Evolutionary conservation across 2,329 filamentous ascomycete genomes (phyloP), one percentile per base, ranked within the genome.

Genomic region (Colletotrichum higginsianum): DNA sequence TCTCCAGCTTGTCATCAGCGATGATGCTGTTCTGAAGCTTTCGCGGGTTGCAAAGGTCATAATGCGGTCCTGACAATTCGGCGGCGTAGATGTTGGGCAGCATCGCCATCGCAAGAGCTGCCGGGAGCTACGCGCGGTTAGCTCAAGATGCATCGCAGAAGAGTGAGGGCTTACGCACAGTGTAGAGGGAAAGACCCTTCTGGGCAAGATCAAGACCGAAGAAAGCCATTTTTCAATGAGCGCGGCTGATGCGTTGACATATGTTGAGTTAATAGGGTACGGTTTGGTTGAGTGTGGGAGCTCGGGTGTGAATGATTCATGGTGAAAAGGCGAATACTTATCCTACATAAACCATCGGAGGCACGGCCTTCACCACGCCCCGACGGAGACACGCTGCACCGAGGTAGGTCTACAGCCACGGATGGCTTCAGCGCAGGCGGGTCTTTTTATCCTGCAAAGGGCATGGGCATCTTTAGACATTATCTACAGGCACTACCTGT

Each of bases 41-140:
- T 42, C 84, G 81, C 13, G 85, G 85, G 74, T 84, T 78, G 69
- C 79, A 78, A 6, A 78, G 73, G 73, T 86, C 82, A 64, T 80
- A 84, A 61, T 77, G 77, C 68, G 77, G 79, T 53, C 77, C 79
- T 2, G 82, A 77, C 11, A 73, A 30, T 38, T 66, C 15, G 52
- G 75, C 62, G 46, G 80, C 79, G 66, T 84, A 83, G 15, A 73
- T 53, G 53, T 84, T 80, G 4, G 84, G 83, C 23, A 80, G 38
- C 55, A 82, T 71, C 62, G 78, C 78, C 26, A 82, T 70, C 62
- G 80, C 12, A 63, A 85, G 80, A 35, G 81, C 83, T 1, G 75
- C 83, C 6, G 85, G 84, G 52, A 86, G 78, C 84, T 84, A 58
- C n/a, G 40, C 12, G 21, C 30, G 16, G 46, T 61, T 9, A 30